These are phyloP conservation scores for Neurospora tetraspora DNA, from an alignment of 495 filamentous ascomycete species.

Conservation along the genomic window DNA sequence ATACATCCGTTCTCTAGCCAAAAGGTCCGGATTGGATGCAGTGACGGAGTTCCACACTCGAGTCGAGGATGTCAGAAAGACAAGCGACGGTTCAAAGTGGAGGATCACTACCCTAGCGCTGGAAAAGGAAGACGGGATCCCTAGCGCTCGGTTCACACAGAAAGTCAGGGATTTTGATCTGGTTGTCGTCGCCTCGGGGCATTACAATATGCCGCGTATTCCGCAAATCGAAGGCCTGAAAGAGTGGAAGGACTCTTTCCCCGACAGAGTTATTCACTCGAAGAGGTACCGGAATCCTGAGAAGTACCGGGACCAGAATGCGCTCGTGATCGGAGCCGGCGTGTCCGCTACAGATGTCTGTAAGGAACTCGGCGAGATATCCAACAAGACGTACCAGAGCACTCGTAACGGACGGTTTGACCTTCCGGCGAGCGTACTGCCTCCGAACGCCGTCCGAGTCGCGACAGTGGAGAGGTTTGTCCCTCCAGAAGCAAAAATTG, in stretches of 20 bases:
- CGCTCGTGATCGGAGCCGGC: slow-evolving; percentile 51
- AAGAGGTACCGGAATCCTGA: slow-evolving; percentile 49
- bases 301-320: slow-evolving; percentile 36
- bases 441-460: slow-evolving; percentile 38
- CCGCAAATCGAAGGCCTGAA: slow-evolving; percentile 46
- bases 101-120: slow-evolving; percentile 32
- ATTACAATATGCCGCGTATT: slow-evolving; percentile 48
- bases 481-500: slow-evolving; percentile 1
- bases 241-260: slow-evolving; percentile 42
- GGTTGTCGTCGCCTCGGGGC: slow-evolving; percentile 48
- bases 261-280: slow-evolving; percentile 45
- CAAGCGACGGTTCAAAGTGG: slow-evolving; percentile 35
- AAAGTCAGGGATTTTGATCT: slow-evolving; percentile 39
- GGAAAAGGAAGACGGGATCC: slow-evolving; percentile 14
- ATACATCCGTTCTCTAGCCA: slow-evolving; percentile 51
- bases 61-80: slow-evolving; percentile 44
- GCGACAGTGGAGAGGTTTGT: slow-evolving; percentile 34
- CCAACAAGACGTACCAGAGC: slow-evolving; percentile 46
- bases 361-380: slow-evolving; percentile 41
- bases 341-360: slow-evolving; percentile 54
- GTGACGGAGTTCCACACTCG: slow-evolving; percentile 45
- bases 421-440: slow-evolving; percentile 37
- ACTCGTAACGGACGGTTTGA: slow-evolving; percentile 49
- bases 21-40: slow-evolving; percentile 35
- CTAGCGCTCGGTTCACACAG: slow-evolving; percentile 1